Conservation (phyloP, 2,329 filamentous ascomycete species). For the Alternaria consortialis region DNA sequence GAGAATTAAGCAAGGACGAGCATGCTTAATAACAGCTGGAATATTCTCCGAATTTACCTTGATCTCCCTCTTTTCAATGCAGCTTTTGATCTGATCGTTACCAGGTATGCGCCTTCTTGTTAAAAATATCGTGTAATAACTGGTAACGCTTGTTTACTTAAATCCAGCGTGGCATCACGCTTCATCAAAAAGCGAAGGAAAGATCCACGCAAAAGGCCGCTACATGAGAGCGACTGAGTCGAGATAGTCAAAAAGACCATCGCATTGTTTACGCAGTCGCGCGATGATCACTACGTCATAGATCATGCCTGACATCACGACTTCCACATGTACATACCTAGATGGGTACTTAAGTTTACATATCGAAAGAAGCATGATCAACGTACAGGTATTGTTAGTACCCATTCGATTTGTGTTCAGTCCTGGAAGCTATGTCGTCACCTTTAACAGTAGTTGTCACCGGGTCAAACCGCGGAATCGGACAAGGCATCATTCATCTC, state of each 20-base stretch:
- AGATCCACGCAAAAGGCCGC: too few relatives aligned
- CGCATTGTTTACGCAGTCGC: not conserved
- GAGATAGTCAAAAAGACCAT: not conserved
- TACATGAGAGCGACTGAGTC: too few relatives aligned
- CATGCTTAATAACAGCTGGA: too few relatives aligned
- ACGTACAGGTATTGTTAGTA: not conserved
- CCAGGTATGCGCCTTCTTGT: not conserved
- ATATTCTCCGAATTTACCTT: too few relatives aligned
- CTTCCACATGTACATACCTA: not conserved
- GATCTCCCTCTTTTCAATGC: too few relatives aligned
- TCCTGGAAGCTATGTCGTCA: conserved; percentile 17
- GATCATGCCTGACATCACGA: conserved; percentile 10
- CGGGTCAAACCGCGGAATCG: conserved; percentile 32
- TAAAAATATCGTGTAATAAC: too few relatives aligned
- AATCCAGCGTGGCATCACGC: too few relatives aligned
- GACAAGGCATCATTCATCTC: conserved; percentile 32
- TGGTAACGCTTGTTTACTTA: too few relatives aligned
- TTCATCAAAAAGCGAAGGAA: too few relatives aligned
- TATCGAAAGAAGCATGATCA: not conserved
- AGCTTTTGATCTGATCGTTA: too few relatives aligned
- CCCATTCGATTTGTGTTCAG: not conserved
- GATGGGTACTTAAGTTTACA: not conserved
- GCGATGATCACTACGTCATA: conserved; percentile 11
- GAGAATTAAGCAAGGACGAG: too few relatives aligned
- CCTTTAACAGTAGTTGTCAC: conserved; percentile 33